Conservation (phyloP, 306 rosid species). For the Vigna radiata region DNA sequence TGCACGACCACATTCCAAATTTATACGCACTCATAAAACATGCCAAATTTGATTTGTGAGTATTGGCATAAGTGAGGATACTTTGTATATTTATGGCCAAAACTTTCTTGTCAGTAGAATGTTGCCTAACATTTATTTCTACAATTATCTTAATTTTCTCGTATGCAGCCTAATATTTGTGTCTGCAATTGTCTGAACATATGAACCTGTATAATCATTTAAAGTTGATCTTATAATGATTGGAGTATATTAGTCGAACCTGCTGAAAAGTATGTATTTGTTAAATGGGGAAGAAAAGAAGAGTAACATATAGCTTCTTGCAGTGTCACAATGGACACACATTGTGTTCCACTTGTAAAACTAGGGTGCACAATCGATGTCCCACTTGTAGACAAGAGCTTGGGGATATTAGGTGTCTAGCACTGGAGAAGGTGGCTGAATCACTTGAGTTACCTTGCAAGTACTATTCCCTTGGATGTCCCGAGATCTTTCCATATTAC, state of each 20-base stretch:
- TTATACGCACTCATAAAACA: background rate
- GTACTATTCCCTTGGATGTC: conserved; percentile 88
- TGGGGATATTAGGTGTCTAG: conserved; percentile 98
- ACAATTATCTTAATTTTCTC: background rate
- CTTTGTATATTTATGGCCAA: background rate
- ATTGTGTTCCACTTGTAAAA: conserved; percentile 92
- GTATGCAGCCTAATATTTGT: background rate
- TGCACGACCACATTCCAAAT: background rate
- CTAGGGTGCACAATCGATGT: conserved; percentile 97
- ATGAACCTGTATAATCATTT: conserved; percentile 7
- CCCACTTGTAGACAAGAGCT: conserved; percentile 99
- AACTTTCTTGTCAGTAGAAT: background rate
- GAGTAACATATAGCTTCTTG: conserved; percentile 47
- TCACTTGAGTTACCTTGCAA: conserved; percentile 98
- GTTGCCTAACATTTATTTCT: background rate
- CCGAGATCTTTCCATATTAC: conserved; percentile 95
- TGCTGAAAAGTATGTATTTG: conserved; percentile 11
- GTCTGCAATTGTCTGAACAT: conserved; percentile 1
- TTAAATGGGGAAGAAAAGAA: background rate
- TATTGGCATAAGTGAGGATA: background rate
- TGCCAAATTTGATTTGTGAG: background rate
- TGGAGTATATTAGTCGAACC: conserved; percentile 14
- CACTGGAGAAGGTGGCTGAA: conserved; percentile 98
- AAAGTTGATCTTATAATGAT: conserved; percentile 31
- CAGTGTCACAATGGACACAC: conserved; percentile 99